These are phyloP conservation scores for Neofusicoccum kwambonambiense DNA, from an alignment of 2,329 filamentous ascomycete genomes.

Conservation along the genomic window DNA sequence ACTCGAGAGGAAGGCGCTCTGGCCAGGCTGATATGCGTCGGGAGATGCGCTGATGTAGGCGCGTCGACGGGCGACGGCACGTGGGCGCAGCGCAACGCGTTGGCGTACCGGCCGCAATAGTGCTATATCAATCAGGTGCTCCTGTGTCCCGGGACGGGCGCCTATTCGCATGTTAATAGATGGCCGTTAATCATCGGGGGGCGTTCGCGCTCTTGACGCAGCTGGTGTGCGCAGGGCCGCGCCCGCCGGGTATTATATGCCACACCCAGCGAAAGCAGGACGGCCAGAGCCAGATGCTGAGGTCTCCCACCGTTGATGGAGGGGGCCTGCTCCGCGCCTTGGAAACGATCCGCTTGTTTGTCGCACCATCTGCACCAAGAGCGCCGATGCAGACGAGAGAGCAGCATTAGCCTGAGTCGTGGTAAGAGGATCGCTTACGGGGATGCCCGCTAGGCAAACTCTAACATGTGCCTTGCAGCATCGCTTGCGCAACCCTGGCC, in stretches of 20 bases:
- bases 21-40: background rate
- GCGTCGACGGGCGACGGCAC: background rate
- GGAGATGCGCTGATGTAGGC: too few relatives aligned
- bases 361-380: background rate
- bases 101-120: background rate
- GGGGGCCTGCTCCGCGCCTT: background rate
- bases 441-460: background rate
- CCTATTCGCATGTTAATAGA: background rate
- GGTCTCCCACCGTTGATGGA: background rate
- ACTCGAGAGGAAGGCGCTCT: background rate
- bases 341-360: background rate
- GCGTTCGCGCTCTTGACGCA: too few relatives aligned
- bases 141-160: too few relatives aligned
- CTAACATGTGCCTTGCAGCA: background rate
- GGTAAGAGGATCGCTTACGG: background rate
- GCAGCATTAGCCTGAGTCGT: background rate
- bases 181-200: background rate
- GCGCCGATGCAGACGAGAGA: background rate
- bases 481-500: background rate
- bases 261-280: background rate
- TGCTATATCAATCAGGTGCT: background rate
- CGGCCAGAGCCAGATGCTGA: background rate
- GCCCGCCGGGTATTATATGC: background rate
- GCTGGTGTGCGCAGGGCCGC: background rate
- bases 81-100: background rate